phyloP scores from a whole-genome alignment of 805 yeast species.

The Vanderwaltozyma polyspora region DNA sequence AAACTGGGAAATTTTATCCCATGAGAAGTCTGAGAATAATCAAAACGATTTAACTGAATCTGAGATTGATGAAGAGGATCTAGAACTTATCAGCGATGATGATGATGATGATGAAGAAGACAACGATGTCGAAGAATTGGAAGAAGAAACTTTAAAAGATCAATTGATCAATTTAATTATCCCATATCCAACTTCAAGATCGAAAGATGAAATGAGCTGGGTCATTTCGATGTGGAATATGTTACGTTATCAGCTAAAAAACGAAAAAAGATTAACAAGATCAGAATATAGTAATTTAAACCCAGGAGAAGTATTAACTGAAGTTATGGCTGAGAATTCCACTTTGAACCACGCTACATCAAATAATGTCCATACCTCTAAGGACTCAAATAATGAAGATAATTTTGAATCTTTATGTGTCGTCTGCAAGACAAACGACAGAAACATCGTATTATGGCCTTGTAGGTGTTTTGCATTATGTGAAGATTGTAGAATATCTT shows the following conservation, averaged over 20 bases:
- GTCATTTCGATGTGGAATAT: constrained; percentile 22
- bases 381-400: constrained; percentile 14
- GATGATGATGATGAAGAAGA: neutral
- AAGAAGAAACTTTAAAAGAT: neutral
- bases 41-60: neutral
- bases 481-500: constrained; percentile 65
- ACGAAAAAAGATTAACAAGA: constrained; percentile 26
- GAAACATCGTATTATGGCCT: constrained; percentile 85
- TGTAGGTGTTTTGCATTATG: constrained; percentile 84
- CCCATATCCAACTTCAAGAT: neutral
- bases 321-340: constrained; percentile 20
- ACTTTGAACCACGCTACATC: constrained; percentile 4
- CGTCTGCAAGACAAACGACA: constrained; percentile 62
- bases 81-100: neutral
- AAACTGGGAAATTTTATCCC: neutral
- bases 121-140: neutral
- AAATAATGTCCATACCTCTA: no score
- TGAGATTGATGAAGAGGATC: constrained; percentile 1
- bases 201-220: constrained; percentile 15
- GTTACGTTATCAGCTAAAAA: constrained; percentile 14
- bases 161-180: constrained; percentile 3
- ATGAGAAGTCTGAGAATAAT: neutral
- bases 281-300: constrained; percentile 24
- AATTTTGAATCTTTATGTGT: constrained; percentile 48
- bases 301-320: constrained; percentile 21